phyloP scores from a whole-genome alignment of 805 yeast species.

The Wickerhamiella alocasiicola region DNA sequence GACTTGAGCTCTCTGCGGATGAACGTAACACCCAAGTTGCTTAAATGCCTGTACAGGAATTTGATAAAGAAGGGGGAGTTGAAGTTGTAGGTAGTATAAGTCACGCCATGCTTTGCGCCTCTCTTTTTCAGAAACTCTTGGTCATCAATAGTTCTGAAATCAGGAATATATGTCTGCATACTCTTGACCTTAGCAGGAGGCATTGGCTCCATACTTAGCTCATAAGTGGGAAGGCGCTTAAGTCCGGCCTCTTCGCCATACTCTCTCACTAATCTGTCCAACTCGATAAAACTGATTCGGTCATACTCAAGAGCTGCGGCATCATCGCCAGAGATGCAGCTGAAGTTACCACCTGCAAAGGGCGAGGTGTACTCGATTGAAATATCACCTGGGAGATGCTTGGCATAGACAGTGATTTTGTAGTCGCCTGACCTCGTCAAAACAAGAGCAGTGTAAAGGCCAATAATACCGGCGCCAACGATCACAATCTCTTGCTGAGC shows the following conservation, averaged over 20 bases:
- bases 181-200: constrained; percentile 36
- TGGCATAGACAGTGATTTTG: constrained; percentile 47
- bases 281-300: constrained; percentile 41
- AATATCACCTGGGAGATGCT: constrained; percentile 66
- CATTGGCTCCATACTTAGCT: constrained; percentile 44
- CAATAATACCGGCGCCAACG: constrained; percentile 52
- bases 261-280: constrained; percentile 32
- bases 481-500: constrained; percentile 18
- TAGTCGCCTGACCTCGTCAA: constrained; percentile 32
- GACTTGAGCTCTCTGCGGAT: constrained; percentile 37
- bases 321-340: constrained; percentile 50
- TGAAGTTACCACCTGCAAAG: constrained; percentile 61
- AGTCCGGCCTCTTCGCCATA: constrained; percentile 49
- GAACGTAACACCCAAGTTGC: constrained; percentile 40
- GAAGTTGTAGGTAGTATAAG: constrained; percentile 53
- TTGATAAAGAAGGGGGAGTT: constrained; percentile 53
- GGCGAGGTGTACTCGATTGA: constrained; percentile 67
- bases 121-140: constrained; percentile 32
- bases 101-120: constrained; percentile 45
- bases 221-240: constrained; percentile 43
- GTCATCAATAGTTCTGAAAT: constrained; percentile 31
- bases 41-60: constrained; percentile 36
- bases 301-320: constrained; percentile 39
- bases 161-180: constrained; percentile 37
- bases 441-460: constrained; percentile 47